phyloP scores from a whole-genome alignment of 441 rosid genomes.

The Viola pubescens region DNA sequence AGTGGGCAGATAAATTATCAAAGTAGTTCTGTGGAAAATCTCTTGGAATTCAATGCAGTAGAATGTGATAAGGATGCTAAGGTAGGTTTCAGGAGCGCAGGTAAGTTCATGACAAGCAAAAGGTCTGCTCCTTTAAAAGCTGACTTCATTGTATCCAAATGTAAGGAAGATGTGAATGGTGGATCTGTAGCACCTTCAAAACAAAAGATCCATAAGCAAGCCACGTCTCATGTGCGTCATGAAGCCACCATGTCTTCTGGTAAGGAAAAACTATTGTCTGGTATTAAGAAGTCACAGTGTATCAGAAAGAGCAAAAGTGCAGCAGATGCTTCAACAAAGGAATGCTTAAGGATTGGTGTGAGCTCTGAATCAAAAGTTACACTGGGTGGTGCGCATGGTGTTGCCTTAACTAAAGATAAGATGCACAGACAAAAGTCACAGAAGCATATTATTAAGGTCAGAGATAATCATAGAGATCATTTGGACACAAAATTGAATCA shows the following conservation, averaged over 20 bases:
- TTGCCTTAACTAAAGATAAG: conserved; percentile 23
- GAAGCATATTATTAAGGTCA: conserved; percentile 25
- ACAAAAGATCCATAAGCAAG: conserved; percentile 21
- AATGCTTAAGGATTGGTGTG: conserved; percentile 25
- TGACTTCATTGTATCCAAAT: conserved; percentile 14
- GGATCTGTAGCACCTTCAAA: conserved; percentile 13
- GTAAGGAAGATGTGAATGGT: conserved; percentile 21
- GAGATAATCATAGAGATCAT: conserved; percentile 17
- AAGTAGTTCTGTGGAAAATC: conserved; percentile 19
- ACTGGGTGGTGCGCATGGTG: conserved; percentile 19
- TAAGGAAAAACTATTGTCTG: conserved; percentile 24
- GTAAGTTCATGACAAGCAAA: conserved; percentile 19
- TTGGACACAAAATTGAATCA: conserved; percentile 17
- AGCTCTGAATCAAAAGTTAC: conserved; percentile 21
- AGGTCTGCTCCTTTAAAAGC: conserved; percentile 23
- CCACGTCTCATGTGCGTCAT: conserved; percentile 16
- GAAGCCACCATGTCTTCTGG: conserved; percentile 13
- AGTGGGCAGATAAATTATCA: conserved; percentile 18
- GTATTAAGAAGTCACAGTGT: conserved; percentile 34
- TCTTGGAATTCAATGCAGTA: conserved; percentile 9
- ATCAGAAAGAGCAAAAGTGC: conserved; percentile 19
- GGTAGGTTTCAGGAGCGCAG: conserved; percentile 22
- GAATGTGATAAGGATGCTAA: conserved; percentile 14
- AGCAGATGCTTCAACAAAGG: conserved; percentile 19
- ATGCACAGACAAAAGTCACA: conserved; percentile 26